These are phyloP conservation scores for Myotisia sp. DNA, from an alignment of 2,329 filamentous ascomycete genomes.

Conservation along the genomic window DNA sequence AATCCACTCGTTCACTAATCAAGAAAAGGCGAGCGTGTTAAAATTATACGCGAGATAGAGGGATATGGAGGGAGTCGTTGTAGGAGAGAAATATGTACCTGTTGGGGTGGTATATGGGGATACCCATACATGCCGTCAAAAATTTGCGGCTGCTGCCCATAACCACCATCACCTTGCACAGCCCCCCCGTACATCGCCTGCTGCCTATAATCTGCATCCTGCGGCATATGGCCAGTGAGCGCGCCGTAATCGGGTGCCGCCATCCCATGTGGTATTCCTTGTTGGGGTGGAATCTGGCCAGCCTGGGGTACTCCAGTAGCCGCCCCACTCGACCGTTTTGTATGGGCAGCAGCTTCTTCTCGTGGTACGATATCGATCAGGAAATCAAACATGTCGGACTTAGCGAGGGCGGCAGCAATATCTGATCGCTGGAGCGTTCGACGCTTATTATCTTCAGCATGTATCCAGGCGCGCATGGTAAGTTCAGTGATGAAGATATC, in stretches of 20 bases:
- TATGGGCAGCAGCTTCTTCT: conserved; percentile 75
- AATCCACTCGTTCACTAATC: no score
- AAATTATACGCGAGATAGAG: not conserved
- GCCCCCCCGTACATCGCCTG: conserved; percentile 72
- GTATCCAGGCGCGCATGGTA: conserved; percentile 99
- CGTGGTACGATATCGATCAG: conserved; percentile 96
- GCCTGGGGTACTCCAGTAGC: conserved; percentile 7
- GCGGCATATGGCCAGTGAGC: conserved; percentile 49
- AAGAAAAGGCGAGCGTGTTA: no score
- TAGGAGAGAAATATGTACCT: conserved; percentile 53
- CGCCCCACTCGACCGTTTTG: conserved; percentile 51
- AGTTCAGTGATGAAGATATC: conserved; percentile 98
- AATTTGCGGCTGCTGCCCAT: conserved; percentile 64
- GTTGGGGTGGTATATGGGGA: conserved; percentile 64
- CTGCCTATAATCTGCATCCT: conserved; percentile 66
- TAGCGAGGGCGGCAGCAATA: conserved; percentile 86
- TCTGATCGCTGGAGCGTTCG: conserved; percentile 89
- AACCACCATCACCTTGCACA: conserved; percentile 59
- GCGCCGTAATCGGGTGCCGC: conserved; percentile 43
- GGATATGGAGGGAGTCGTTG: no score
- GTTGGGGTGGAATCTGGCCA: conserved; percentile 31
- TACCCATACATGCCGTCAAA: conserved; percentile 84
- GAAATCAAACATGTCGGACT: conserved; percentile 99
- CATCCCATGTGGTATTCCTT: conserved; percentile 44
- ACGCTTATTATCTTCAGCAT: conserved; percentile 96